These are phyloP conservation scores for Choiromyces venosus DNA, from an alignment of 495 filamentous ascomycete species.

Conservation along the genomic window DNA sequence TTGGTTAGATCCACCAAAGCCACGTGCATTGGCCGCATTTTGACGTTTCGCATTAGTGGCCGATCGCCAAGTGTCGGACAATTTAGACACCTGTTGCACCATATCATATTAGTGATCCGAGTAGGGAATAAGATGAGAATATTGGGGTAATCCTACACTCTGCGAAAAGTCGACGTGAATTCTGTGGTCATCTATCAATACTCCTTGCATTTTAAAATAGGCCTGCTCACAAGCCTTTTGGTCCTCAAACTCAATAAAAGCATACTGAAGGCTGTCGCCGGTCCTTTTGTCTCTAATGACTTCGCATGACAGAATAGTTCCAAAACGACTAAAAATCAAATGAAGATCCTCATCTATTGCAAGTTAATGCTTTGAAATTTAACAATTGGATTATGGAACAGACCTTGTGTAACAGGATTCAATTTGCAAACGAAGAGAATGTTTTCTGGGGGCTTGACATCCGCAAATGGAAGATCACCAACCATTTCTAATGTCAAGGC, in stretches of 20 bases:
- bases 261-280: conserved; percentile 91
- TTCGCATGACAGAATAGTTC: conserved; percentile 90
- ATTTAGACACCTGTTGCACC: conserved; percentile 58
- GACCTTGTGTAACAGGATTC: conserved; percentile 86
- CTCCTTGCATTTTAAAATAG: conserved; percentile 97
- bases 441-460: conserved; percentile 96
- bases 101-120: conserved; percentile 36
- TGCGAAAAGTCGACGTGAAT: conserved; percentile 99
- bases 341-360: conserved; percentile 80
- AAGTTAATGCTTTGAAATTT: conserved; percentile 11
- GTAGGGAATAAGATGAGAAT: background rate
- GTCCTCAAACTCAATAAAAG: conserved; percentile 94
- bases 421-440: conserved; percentile 97
- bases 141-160: conserved; percentile 56
- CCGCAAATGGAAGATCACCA: conserved; percentile 93
- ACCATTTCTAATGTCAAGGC: conserved; percentile 96
- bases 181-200: conserved; percentile 92
- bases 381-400: conserved; percentile 23
- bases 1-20: conserved; percentile 81
- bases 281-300: conserved; percentile 93
- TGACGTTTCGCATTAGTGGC: conserved; percentile 79
- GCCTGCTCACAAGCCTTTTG: conserved; percentile 89
- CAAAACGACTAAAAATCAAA: conserved; percentile 94
- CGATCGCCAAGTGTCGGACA: conserved; percentile 85
- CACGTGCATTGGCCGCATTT: conserved; percentile 50